A percentile compares a stretch with the other conserved stretches of the same genome.
Evolutionary conservation across 768 basidiomycete genomes (phyloP).

Genomic region (Russula brevipes): DNA sequence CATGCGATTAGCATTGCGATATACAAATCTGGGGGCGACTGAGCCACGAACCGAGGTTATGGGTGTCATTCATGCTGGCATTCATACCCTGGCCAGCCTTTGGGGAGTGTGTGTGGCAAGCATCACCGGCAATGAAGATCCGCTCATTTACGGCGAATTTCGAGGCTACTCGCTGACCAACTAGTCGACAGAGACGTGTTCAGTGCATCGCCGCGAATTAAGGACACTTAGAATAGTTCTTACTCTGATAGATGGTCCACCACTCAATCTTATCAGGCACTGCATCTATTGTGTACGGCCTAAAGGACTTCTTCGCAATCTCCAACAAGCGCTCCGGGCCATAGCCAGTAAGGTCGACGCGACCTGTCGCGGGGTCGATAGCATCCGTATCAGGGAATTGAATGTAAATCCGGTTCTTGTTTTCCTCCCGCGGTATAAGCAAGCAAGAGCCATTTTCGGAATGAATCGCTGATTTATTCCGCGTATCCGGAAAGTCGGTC

Average conservation of each 20-base stretch:
- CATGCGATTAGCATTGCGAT: neutral
- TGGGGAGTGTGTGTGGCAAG: conserved; percentile 43
- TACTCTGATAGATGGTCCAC: conserved; percentile 50
- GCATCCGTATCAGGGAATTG: conserved; percentile 43
- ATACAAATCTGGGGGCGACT: no score
- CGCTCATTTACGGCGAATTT: conserved; percentile 45
- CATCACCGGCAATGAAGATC: conserved; percentile 54
- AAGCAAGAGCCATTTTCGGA: conserved; percentile 47
- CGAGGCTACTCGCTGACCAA: conserved; percentile 53
- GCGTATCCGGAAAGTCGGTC: conserved; percentile 52
- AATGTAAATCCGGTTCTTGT: conserved; percentile 46
- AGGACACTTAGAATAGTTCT: conserved; percentile 25
- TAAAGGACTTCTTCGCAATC: conserved; percentile 39
- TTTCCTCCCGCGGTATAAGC: conserved; percentile 47
- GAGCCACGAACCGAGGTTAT: conserved; percentile 36
- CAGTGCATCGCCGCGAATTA: conserved; percentile 16
- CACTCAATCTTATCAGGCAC: conserved; percentile 37
- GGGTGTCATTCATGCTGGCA: conserved; percentile 49
- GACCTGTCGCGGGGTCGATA: conserved; percentile 36
- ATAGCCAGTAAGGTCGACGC: conserved; percentile 38
- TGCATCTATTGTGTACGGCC: conserved; percentile 37
- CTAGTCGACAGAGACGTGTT: conserved; percentile 28
- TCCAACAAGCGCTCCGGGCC: conserved; percentile 39
- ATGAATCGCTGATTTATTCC: conserved; percentile 46
- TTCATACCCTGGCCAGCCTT: conserved; percentile 49